phyloP scores from a whole-genome alignment of 2,329 filamentous ascomycete genomes.

The Venturia effusa region DNA sequence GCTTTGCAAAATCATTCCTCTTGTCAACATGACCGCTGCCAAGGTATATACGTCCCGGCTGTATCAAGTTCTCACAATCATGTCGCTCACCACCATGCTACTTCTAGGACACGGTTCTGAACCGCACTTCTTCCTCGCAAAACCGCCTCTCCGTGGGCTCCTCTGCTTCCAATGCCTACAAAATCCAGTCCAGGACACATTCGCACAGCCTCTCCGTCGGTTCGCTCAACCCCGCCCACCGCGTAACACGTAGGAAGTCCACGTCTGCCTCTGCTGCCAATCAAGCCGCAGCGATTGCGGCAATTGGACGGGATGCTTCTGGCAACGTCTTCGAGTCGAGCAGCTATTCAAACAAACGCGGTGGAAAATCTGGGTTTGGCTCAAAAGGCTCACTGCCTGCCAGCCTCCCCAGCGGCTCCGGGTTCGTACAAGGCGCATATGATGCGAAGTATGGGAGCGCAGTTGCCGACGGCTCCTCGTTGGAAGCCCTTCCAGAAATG shows the following conservation, averaged over 20 bases:
- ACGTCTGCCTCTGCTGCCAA: constrained; percentile 64
- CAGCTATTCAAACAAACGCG: constrained; percentile 48
- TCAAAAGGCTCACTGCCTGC: not conserved
- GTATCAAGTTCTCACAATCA: not conserved
- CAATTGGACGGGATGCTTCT: constrained; percentile 52
- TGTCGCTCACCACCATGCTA: constrained; percentile 2
- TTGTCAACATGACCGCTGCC: not conserved
- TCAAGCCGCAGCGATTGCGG: constrained; percentile 66
- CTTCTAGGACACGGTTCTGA: constrained; percentile 9
- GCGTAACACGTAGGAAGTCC: constrained; percentile 88
- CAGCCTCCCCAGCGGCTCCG: constrained; percentile 7
- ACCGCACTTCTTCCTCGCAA: constrained; percentile 6
- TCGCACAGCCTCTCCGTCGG: constrained; percentile 71
- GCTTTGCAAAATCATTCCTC: not conserved
- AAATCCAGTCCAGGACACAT: constrained; percentile 50
- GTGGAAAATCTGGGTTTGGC: constrained; percentile 19
- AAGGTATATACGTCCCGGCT: not conserved
- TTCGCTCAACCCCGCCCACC: constrained; percentile 75
- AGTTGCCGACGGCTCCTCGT: constrained; percentile 58
- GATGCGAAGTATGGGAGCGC: constrained; percentile 44
- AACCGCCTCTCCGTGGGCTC: constrained; percentile 8
- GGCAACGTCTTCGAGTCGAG: constrained; percentile 52
- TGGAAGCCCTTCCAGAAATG: constrained; percentile 36
- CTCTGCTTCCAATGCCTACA: constrained; percentile 5
- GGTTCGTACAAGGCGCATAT: constrained; percentile 6